Evolutionary conservation across 306 rosid species (phyloP).

Genomic region (Cyamopsis tetragonoloba): DNA sequence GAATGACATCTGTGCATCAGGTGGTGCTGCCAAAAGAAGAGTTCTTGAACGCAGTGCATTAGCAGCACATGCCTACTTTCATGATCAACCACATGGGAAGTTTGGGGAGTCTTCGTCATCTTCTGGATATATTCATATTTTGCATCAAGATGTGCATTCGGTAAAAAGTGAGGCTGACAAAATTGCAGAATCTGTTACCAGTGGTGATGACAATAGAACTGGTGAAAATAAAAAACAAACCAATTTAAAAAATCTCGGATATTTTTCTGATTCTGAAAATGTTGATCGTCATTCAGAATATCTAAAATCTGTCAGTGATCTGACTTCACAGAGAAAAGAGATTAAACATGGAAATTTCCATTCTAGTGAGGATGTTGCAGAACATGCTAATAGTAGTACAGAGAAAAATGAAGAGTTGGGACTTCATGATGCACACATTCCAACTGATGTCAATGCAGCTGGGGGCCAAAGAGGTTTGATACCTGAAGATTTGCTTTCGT

Average conservation of each 20-base stretch:
- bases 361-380: conserved; percentile 24
- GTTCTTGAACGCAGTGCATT: conserved; percentile 64
- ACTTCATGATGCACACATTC: conserved; percentile 23
- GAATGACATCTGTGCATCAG: conserved; percentile 48
- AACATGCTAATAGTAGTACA: conserved; percentile 12
- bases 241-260: conserved; percentile 22
- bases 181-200: conserved; percentile 27
- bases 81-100: conserved; percentile 41
- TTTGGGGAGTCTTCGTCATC: conserved; percentile 39
- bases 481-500: conserved; percentile 35
- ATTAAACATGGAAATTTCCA: conserved; percentile 28
- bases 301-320: conserved; percentile 26
- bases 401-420: conserved; percentile 37
- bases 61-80: conserved; percentile 62
- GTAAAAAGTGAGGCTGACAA: conserved; percentile 45
- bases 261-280: conserved; percentile 28
- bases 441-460: conserved; percentile 23
- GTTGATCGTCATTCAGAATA: conserved; percentile 22
- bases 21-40: conserved; percentile 52
- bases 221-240: conserved; percentile 21
- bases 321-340: conserved; percentile 27
- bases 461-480: conserved; percentile 26
- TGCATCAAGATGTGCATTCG: conserved; percentile 37
- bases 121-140: conserved; percentile 28
- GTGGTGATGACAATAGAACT: conserved; percentile 17